Evolutionary conservation across 2,329 filamentous ascomycete genomes (phyloP).

Genomic region (Fusarium cicatricum): DNA sequence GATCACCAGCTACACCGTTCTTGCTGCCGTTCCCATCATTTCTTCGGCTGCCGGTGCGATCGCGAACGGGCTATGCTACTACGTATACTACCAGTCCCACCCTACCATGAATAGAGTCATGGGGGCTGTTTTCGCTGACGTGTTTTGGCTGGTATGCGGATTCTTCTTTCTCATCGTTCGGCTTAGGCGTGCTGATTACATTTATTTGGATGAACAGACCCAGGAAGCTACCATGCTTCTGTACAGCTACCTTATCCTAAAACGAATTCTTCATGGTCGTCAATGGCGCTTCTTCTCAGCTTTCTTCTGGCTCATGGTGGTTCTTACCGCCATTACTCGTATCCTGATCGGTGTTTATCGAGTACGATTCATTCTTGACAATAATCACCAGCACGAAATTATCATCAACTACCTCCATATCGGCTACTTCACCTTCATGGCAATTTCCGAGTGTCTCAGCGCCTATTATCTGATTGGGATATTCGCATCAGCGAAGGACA

Average conservation of each 20-base stretch:
- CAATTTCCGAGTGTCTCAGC: slow-evolving; percentile 50
- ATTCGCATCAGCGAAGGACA: slow-evolving; percentile 45
- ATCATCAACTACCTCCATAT: slow-evolving; percentile 51
- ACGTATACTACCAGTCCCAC: slow-evolving; percentile 47
- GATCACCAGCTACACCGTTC: slow-evolving; percentile 47
- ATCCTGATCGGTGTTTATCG: slow-evolving; percentile 48
- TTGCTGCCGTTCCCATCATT: slow-evolving; percentile 50
- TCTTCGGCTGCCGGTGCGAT: slow-evolving; percentile 48
- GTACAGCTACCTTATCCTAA: slow-evolving; percentile 61
- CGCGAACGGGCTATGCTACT: slow-evolving; percentile 53
- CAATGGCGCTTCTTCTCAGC: slow-evolving; percentile 54
- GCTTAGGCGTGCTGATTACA: background rate
- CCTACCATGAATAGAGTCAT: slow-evolving; percentile 40
- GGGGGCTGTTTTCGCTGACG: slow-evolving; percentile 50
- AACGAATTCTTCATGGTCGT: slow-evolving; percentile 56
- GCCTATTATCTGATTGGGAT: slow-evolving; percentile 50
- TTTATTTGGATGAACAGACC: slow-evolving; percentile 48
- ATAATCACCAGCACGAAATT: slow-evolving; percentile 27
- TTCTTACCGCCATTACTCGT: slow-evolving; percentile 59
- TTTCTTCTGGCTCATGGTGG: slow-evolving; percentile 65
- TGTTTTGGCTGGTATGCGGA: slow-evolving; percentile 51
- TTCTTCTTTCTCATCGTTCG: slow-evolving; percentile 48
- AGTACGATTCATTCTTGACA: slow-evolving; percentile 42
- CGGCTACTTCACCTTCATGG: slow-evolving; percentile 52
- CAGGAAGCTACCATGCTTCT: slow-evolving; percentile 54